Evolutionary conservation across 148 eudicot species (phyloP), one percentile per base, ranked within the genome.

Genomic region (Salicornia ramosissima): DNA sequence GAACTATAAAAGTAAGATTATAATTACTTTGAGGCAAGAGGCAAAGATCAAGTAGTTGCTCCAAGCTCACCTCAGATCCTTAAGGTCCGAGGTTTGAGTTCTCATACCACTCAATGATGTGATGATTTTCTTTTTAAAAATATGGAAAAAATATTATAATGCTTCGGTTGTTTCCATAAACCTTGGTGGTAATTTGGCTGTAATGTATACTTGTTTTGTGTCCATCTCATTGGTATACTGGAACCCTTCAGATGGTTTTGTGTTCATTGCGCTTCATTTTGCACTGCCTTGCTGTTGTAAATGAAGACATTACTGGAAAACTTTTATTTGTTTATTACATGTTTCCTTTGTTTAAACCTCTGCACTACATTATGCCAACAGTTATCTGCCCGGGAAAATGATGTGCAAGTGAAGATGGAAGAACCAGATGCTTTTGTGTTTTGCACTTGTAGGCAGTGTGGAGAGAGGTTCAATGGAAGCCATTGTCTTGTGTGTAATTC

Each of bases 401-500:
- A 72, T 72, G 16, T 64, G 71, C 74, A 30, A 55, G 33, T 76
- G 59, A 85, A 80, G 78, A 65, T 54, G 47, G 90, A 87, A 56
- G 83, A 76, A 72, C 70, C 83, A 63, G 86, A 84, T 63, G 69
- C 84, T 43, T 78, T 77, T 69, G 57, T 68, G 30, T 63, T 81
- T 59, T 75, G 80, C 69, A 68, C 81, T 53, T 94, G 98, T 82
- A 78, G 71, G 53, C 77, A 45, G 12, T 94, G 98, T 75, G 82
- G 86, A 76, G 78, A 79, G 64, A 84, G 79, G 50, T 82, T 92
- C 51, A 82, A 90, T 69, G 98, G 88, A 65, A 75, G 76, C 72
- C 85, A 86, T 69, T 77, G 89, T 79, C 80, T 94, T 71, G 92
- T 86, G 18, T 90, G 98, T 72, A 97, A 90, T 81, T 87, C 92